These are phyloP conservation scores for Coriolopsis trogii DNA, from an alignment of 1,284 basidiomycete genomes.

Conservation along the genomic window DNA sequence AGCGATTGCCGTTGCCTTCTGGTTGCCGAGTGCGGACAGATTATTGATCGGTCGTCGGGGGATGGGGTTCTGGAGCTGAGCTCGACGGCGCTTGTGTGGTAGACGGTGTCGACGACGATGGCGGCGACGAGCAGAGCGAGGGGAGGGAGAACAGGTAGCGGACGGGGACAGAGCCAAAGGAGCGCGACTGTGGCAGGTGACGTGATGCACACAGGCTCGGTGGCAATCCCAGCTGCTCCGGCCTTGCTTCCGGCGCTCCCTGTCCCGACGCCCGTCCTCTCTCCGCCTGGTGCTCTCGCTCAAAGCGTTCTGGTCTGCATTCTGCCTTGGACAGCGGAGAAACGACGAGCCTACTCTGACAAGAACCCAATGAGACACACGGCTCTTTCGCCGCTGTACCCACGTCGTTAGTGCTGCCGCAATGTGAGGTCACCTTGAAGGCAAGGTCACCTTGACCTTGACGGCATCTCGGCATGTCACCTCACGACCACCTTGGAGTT, in stretches of 20 bases:
- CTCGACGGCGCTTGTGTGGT: constrained; percentile 8
- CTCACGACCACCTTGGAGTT: no score
- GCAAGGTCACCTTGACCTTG: no score
- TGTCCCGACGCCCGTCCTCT: not conserved
- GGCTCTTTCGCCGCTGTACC: no score
- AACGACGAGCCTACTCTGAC: not conserved
- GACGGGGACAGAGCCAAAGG: constrained; percentile 15
- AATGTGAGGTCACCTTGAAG: no score
- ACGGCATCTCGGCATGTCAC: no score
- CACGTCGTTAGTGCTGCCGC: no score
- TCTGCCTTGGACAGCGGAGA: not conserved
- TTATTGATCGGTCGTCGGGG: constrained; percentile 11
- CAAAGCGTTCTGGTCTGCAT: not conserved
- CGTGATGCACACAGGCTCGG: constrained; percentile 10
- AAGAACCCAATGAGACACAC: not conserved
- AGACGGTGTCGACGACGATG: constrained; percentile 3
- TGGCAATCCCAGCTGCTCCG: not conserved
- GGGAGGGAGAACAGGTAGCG: constrained; percentile 2
- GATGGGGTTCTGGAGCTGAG: constrained; percentile 6
- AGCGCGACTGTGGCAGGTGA: constrained; percentile 13
- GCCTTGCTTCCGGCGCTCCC: not conserved
- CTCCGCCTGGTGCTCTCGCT: not conserved
- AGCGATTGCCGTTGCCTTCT: constrained; percentile 18
- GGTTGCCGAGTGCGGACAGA: constrained; percentile 6
- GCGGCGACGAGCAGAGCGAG: constrained; percentile 5